Percentiles rank a stretch among this genome's conserved stretches.
These are phyloP conservation scores for Psilocybe azurescens DNA, from an alignment of 768 basidiomycete genomes.

Conservation along the genomic window DNA sequence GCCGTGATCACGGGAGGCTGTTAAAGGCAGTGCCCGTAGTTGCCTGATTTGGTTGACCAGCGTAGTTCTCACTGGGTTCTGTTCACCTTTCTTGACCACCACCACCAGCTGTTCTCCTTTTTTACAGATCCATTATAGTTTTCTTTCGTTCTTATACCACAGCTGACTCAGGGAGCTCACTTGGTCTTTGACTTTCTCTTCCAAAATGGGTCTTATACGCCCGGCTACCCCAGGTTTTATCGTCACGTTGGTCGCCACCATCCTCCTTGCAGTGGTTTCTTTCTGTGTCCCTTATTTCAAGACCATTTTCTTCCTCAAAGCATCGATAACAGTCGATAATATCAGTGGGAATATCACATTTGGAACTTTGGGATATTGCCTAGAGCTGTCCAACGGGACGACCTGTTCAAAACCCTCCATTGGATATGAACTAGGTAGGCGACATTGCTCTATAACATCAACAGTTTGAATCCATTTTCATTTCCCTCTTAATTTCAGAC, in stretches of 20 bases:
- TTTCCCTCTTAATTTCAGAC: constrained; percentile 49
- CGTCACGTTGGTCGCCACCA: constrained; percentile 78
- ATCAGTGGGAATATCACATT: constrained; percentile 73
- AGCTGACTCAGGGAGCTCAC: constrained; percentile 15
- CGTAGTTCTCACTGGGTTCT: constrained; percentile 2
- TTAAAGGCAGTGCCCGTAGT: constrained; percentile 10
- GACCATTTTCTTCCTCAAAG: constrained; percentile 88
- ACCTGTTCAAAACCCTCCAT: constrained; percentile 83
- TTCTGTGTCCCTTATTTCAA: constrained; percentile 93
- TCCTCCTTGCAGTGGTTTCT: constrained; percentile 82
- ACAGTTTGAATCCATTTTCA: neutral
- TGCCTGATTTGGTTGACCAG: constrained; percentile 15
- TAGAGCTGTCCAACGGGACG: constrained; percentile 55
- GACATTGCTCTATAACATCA: constrained; percentile 15
- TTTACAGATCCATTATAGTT: constrained; percentile 3
- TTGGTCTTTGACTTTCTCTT: constrained; percentile 7
- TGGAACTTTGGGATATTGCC: constrained; percentile 91
- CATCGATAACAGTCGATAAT: constrained; percentile 53
- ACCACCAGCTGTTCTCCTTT: constrained; percentile 14
- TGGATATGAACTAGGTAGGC: constrained; percentile 87
- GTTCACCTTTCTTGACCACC: neutral
- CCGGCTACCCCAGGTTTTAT: constrained; percentile 93
- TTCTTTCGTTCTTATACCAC: constrained; percentile 11
- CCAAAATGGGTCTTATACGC: constrained; percentile 65
- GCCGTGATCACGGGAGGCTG: constrained; percentile 1